These are phyloP conservation scores for Neonectria punicea DNA, from an alignment of 2,329 filamentous ascomycete species.

Conservation along the genomic window DNA sequence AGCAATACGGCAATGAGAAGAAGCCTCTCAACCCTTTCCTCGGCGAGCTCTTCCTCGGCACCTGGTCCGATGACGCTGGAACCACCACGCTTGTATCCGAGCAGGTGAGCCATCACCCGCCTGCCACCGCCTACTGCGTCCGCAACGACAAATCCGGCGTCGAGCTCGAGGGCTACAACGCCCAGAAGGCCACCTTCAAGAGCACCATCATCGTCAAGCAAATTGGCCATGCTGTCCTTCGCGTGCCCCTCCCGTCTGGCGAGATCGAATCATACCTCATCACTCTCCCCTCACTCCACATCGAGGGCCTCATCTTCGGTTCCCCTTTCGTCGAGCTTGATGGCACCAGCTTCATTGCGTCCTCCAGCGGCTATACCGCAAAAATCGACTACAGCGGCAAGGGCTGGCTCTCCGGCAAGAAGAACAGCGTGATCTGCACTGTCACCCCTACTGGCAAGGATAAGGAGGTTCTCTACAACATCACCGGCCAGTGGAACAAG, in stretches of 20 bases:
- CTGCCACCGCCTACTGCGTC: constrained; percentile 93
- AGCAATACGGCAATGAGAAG: constrained; percentile 89
- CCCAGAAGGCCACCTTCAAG: constrained; percentile 94
- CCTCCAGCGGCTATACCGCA: constrained; percentile 85
- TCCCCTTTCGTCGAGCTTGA: constrained; percentile 93
- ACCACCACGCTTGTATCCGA: constrained; percentile 90
- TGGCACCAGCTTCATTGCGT: constrained; percentile 84
- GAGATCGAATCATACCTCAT: constrained; percentile 82
- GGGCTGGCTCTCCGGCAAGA: constrained; percentile 95
- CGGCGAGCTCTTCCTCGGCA: constrained; percentile 91
- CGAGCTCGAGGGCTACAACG: constrained; percentile 87
- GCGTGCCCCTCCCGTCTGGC: constrained; percentile 65
- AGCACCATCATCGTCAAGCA: constrained; percentile 96
- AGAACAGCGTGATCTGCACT: constrained; percentile 85
- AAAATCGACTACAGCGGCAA: constrained; percentile 94
- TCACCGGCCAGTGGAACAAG: constrained; percentile 91
- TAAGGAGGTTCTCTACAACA: constrained; percentile 81
- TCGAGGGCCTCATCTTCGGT: constrained; percentile 89
- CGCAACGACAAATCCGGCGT: constrained; percentile 87
- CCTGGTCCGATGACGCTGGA: constrained; percentile 85
- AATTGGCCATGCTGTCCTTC: constrained; percentile 87
- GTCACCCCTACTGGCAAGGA: constrained; percentile 77
- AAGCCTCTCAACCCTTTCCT: constrained; percentile 97
- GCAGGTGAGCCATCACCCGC: constrained; percentile 95
- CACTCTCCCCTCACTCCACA: constrained; percentile 89